These are phyloP conservation scores for Boletus rubescentipes DNA, from an alignment of 768 basidiomycete genomes.

Conservation along the genomic window DNA sequence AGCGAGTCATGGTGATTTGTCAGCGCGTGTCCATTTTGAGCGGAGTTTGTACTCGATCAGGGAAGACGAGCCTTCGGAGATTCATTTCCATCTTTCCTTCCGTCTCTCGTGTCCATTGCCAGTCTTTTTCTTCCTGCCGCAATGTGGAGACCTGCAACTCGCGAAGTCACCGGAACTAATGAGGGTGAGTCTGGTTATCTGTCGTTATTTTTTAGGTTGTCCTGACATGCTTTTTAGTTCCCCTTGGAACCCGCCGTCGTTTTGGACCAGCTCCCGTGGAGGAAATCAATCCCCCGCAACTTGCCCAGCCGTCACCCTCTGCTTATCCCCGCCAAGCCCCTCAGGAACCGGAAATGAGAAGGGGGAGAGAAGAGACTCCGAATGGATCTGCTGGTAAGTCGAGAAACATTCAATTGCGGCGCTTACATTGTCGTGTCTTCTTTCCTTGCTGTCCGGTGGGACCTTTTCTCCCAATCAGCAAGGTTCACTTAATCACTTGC, in stretches of 20 bases:
- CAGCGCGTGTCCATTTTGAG: conserved; percentile 31
- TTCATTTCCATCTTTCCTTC: conserved; percentile 31
- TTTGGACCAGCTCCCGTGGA: conserved; percentile 88
- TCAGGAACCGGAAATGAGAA: conserved; percentile 58
- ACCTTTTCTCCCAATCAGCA: conserved; percentile 26
- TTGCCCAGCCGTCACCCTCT: conserved; percentile 84
- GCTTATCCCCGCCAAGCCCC: conserved; percentile 71
- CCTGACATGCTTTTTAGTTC: conserved; percentile 46
- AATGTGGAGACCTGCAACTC: conserved; percentile 90
- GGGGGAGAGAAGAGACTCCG: conserved; percentile 69
- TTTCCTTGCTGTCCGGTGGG: conserved; percentile 37
- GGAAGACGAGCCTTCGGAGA: conserved; percentile 29
- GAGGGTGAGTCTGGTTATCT: conserved; percentile 60
- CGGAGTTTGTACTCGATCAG: conserved; percentile 32
- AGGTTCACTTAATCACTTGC: conserved; percentile 31
- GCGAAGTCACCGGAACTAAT: conserved; percentile 90
- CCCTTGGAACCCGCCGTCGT: conserved; percentile 84
- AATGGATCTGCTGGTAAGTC: conserved; percentile 77
- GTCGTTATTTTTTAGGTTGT: conserved; percentile 3
- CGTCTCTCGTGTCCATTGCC: conserved; percentile 11
- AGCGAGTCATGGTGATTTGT: conserved; percentile 17
- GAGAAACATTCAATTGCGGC: conserved; percentile 33
- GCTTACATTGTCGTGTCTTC: conserved; percentile 39
- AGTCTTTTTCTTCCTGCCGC: conserved; percentile 36
- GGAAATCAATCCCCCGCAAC: conserved; percentile 77